A percentile compares a stretch with the other conserved stretches of the same genome.
Evolutionary conservation across 352 stramenopile genomes (phyloP).

Genomic region (Phytopythium litorale): DNA sequence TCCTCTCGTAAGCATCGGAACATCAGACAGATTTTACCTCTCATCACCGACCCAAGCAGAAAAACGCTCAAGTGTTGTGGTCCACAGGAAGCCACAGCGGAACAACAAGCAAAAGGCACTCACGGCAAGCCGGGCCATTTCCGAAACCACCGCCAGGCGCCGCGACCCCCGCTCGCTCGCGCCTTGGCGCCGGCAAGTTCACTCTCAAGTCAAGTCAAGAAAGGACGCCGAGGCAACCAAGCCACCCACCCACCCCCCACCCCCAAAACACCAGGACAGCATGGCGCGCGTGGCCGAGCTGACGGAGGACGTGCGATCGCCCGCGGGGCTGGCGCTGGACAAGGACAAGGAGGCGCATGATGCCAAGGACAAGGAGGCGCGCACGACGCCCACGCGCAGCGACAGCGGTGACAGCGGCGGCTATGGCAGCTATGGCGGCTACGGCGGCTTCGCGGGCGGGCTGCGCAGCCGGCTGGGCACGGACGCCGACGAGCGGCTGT

Average conservation of each 20-base stretch:
- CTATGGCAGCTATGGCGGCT: background rate
- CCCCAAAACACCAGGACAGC: background rate
- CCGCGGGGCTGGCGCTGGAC: background rate
- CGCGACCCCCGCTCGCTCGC: no score
- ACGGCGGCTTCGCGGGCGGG: background rate
- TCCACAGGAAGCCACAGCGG: background rate
- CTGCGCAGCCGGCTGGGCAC: background rate
- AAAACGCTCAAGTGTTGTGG: background rate
- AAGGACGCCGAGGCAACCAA: background rate
- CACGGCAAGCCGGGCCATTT: no score
- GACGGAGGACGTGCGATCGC: background rate
- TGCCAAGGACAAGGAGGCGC: background rate
- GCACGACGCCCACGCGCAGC: background rate
- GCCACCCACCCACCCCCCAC: no score
- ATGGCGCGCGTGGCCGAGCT: constrained; percentile 1
- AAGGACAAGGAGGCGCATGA: background rate
- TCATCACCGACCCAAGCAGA: no score
- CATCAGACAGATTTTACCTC: no score
- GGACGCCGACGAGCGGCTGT: constrained; percentile 6
- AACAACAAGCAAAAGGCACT: no score
- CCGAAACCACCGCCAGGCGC: no score
- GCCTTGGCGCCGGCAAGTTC: no score
- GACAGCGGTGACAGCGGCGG: background rate
- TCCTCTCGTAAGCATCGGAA: no score
- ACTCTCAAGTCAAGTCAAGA: background rate